These are phyloP conservation scores for Abrus pulchellus DNA, from an alignment of 306 rosid genomes.

Conservation along the genomic window DNA sequence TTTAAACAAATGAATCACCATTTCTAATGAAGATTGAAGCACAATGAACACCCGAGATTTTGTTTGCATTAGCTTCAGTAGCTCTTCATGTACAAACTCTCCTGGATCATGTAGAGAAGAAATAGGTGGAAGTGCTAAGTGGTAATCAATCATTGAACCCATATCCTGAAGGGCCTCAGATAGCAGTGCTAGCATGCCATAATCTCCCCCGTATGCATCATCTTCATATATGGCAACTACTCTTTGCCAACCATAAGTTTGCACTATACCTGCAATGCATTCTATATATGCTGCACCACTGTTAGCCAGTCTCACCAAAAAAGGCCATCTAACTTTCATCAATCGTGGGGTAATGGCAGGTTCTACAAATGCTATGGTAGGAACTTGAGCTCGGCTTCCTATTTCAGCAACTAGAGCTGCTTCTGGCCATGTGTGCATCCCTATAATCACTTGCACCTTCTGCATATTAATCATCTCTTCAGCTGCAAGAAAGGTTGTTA, in stretches of 20 bases:
- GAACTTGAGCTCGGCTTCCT: conserved; percentile 62
- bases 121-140: conserved; percentile 67
- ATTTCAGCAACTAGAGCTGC: conserved; percentile 65
- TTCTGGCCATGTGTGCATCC: conserved; percentile 70
- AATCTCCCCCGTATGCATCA: conserved; percentile 61
- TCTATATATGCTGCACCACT: conserved; percentile 44
- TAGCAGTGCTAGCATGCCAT: conserved; percentile 59
- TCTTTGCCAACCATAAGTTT: conserved; percentile 56
- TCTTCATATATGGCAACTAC: conserved; percentile 67
- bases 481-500: conserved; percentile 49
- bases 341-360: conserved; percentile 55
- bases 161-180: conserved; percentile 67
- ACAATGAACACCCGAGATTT: conserved; percentile 78
- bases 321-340: conserved; percentile 62
- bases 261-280: conserved; percentile 61
- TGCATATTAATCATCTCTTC: conserved; percentile 55
- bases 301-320: conserved; percentile 58
- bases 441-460: conserved; percentile 59
- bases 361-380: conserved; percentile 63
- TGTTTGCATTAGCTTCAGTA: conserved; percentile 50
- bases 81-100: conserved; percentile 50
- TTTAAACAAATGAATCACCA: conserved; percentile 62
- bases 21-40: conserved; percentile 64
- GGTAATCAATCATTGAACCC: conserved; percentile 61
- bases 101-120: conserved; percentile 56